Conservation (phyloP, 768 basidiomycete genomes). For the Tylopilus balloui region DNA sequence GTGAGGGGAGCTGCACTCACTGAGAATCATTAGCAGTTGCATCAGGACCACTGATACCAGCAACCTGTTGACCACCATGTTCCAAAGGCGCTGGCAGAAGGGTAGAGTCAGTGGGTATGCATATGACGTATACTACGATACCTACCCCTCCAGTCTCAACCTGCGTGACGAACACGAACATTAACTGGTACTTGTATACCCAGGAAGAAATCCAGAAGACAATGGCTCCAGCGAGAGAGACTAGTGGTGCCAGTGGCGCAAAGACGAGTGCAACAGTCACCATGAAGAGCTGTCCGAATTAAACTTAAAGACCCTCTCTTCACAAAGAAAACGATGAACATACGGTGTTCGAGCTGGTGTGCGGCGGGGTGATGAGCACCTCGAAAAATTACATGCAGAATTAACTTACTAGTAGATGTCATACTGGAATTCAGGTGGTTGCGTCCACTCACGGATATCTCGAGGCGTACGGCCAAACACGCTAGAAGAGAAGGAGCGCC, state of each 20-base stretch:
- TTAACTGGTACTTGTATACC: slow-evolving; percentile 95
- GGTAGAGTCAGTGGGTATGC: not conserved
- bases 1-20: slow-evolving; percentile 44
- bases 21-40: slow-evolving; percentile 83
- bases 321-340: slow-evolving; percentile 17
- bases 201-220: slow-evolving; percentile 86
- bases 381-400: not conserved
- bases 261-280: slow-evolving; percentile 92
- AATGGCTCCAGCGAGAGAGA: slow-evolving; percentile 72
- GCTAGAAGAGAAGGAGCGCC: slow-evolving; percentile 33
- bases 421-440: slow-evolving; percentile 87
- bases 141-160: slow-evolving; percentile 92
- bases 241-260: slow-evolving; percentile 90
- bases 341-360: slow-evolving; percentile 52
- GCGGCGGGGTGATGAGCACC: not conserved
- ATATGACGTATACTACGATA: slow-evolving; percentile 12
- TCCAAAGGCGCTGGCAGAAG: slow-evolving; percentile 75
- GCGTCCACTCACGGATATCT: slow-evolving; percentile 85
- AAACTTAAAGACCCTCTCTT: slow-evolving; percentile 5
- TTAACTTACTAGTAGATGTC: slow-evolving; percentile 71
- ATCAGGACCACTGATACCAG: slow-evolving; percentile 76
- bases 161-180: slow-evolving; percentile 87
- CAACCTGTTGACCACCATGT: slow-evolving; percentile 87
- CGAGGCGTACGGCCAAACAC: slow-evolving; percentile 85
- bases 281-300: slow-evolving; percentile 64